These are phyloP conservation scores for Mortierella sp. DNA, from an alignment of 371 early-diverging fungal genomes.

Conservation along the genomic window DNA sequence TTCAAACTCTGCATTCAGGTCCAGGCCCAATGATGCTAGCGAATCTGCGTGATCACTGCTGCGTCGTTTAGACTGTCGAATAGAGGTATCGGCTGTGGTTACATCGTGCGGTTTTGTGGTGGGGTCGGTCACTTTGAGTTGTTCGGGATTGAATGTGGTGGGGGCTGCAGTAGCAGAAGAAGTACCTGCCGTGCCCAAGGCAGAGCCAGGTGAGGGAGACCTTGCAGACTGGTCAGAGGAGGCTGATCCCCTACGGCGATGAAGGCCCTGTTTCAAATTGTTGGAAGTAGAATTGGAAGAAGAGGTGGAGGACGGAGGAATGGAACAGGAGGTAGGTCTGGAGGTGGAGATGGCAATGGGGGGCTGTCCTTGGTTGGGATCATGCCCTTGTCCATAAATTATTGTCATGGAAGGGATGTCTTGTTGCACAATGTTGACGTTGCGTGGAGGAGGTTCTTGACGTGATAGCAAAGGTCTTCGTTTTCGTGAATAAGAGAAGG, in stretches of 20 bases:
- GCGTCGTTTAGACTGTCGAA: not conserved
- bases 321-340: not conserved
- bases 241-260: slow-evolving; percentile 17
- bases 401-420: too few species aligned
- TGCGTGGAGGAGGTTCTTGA: too few species aligned
- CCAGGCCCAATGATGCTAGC: slow-evolving; percentile 11
- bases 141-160: slow-evolving; percentile 7
- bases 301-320: not conserved
- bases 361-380: too few species aligned
- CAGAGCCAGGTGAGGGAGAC: not conserved
- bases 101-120: too few species aligned
- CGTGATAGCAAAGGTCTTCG: too few species aligned
- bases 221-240: slow-evolving; percentile 10
- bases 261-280: slow-evolving; percentile 8
- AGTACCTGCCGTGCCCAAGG: not conserved
- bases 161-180: not conserved
- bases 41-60: slow-evolving; percentile 7
- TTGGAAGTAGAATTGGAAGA: slow-evolving; percentile 1
- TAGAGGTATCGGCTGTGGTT: too few species aligned
- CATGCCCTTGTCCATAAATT: too few species aligned
- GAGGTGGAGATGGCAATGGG: not conserved
- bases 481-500: too few species aligned
- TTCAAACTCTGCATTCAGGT: slow-evolving; percentile 16
- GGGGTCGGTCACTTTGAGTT: not conserved
- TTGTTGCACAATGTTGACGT: too few species aligned